Evolutionary conservation across 2,329 filamentous ascomycete species (phyloP).

Genomic region (Penicillium sp.): DNA sequence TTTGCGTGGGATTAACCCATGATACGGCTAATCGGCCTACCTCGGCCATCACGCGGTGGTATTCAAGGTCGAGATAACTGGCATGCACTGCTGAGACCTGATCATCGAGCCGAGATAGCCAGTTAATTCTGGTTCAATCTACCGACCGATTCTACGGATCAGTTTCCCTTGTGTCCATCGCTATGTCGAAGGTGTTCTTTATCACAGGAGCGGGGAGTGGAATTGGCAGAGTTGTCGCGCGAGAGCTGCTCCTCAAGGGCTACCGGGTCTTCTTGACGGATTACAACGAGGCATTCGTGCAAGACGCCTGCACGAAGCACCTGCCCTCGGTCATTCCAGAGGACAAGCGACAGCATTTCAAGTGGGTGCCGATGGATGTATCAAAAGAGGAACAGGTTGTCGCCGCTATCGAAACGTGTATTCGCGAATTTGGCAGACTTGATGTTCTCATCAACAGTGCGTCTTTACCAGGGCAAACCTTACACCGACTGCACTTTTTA

Average conservation of each 20-base stretch:
- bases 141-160: too few relatives aligned
- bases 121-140: too few relatives aligned
- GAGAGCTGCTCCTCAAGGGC: not conserved
- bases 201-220: slow-evolving; percentile 1
- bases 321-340: not conserved
- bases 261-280: not conserved
- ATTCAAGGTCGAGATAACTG: too few relatives aligned
- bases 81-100: too few relatives aligned
- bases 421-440: not conserved
- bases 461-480: not conserved
- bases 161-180: not conserved
- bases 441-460: slow-evolving; percentile 1
- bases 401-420: not conserved
- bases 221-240: not conserved
- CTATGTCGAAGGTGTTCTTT: not conserved
- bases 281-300: not conserved
- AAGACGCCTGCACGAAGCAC: not conserved
- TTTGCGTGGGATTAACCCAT: not conserved
- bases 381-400: not conserved
- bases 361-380: not conserved
- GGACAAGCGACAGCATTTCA: slow-evolving; percentile 1
- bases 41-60: too few relatives aligned
- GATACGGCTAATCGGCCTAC: not conserved
- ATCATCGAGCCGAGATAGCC: too few relatives aligned
- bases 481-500: too few relatives aligned